phyloP scores from a whole-genome alignment of 2,329 filamentous ascomycete species.

The Phoma sp. region DNA sequence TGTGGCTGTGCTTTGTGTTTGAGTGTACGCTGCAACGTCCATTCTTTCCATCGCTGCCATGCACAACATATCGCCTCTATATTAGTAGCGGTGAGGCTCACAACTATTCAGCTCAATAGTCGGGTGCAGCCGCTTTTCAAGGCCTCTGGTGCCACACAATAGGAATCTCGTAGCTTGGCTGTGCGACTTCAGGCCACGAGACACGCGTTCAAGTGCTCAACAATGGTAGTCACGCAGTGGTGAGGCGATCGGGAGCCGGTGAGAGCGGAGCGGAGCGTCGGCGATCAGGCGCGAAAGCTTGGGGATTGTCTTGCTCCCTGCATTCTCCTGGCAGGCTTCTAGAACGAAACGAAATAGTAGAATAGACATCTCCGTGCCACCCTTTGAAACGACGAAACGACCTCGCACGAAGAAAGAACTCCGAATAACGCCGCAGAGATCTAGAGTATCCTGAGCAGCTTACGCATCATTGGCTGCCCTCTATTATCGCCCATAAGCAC shows the following conservation, averaged over 20 bases:
- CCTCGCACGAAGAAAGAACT: background rate
- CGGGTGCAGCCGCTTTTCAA: slow-evolving; percentile 4
- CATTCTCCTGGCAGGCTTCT: slow-evolving; percentile 8
- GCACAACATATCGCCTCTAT: slow-evolving; percentile 8
- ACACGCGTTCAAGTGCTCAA: slow-evolving; percentile 1
- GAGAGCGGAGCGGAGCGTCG: slow-evolving; percentile 10
- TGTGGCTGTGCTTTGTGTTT: slow-evolving; percentile 10
- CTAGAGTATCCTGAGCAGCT: background rate
- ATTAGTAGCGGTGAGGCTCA: slow-evolving; percentile 6
- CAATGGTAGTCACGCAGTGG: background rate
- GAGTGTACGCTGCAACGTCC: slow-evolving; percentile 3
- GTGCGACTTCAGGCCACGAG: slow-evolving; percentile 2
- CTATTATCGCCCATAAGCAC: slow-evolving; percentile 1
- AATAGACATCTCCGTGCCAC: background rate
- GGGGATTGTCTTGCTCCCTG: slow-evolving; percentile 10
- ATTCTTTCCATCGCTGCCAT: background rate
- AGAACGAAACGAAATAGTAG: slow-evolving; percentile 8
- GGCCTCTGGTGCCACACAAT: background rate
- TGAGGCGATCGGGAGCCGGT: slow-evolving; percentile 6
- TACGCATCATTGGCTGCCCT: background rate
- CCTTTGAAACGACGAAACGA: background rate
- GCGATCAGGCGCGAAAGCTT: slow-evolving; percentile 8
- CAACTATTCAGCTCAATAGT: background rate
- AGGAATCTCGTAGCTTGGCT: slow-evolving; percentile 1
- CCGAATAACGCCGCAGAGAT: slow-evolving; percentile 1